Conservation (phyloP, 495 filamentous ascomycete genomes). For the Penicillium riverlandense region DNA sequence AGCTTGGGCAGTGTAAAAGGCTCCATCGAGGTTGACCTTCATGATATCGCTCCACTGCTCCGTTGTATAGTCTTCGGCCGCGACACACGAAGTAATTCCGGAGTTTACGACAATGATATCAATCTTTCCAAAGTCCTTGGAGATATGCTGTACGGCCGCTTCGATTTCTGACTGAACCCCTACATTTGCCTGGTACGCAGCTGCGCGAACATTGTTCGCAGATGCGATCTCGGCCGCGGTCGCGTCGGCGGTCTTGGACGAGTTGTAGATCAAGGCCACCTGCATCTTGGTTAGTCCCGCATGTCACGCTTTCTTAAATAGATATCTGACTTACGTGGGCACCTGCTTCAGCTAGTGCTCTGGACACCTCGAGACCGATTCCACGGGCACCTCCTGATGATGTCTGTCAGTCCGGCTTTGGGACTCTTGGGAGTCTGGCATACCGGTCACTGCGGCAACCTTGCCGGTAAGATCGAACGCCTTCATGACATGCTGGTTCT, state of each 20-base stretch:
- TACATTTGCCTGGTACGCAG: conserved; percentile 65
- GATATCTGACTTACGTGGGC: conserved; percentile 44
- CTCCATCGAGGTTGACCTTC: conserved; percentile 41
- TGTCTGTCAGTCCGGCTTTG: not conserved
- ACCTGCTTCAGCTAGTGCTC: conserved; percentile 68
- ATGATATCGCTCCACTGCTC: conserved; percentile 32
- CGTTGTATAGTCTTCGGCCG: conserved; percentile 29
- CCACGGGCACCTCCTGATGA: conserved; percentile 60
- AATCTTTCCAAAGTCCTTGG: conserved; percentile 59
- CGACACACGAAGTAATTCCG: conserved; percentile 48
- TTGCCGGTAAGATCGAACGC: conserved; percentile 30
- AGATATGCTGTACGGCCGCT: conserved; percentile 44
- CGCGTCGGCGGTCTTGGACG: conserved; percentile 59
- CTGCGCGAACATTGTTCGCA: conserved; percentile 58
- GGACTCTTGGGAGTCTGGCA: not conserved
- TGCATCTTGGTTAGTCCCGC: not conserved
- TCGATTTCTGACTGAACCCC: conserved; percentile 48
- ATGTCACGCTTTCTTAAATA: not conserved
- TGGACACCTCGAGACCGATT: conserved; percentile 69
- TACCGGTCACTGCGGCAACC: conserved; percentile 28
- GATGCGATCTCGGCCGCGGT: conserved; percentile 63
- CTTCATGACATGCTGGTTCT: conserved; percentile 28
- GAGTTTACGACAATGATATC: conserved; percentile 76
- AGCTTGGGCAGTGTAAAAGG: conserved; percentile 39
- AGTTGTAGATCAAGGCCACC: conserved; percentile 69